These are phyloP conservation scores for Blepharisma japonicum DNA, from an alignment of 73 alveolate species.

Conservation along the genomic window DNA sequence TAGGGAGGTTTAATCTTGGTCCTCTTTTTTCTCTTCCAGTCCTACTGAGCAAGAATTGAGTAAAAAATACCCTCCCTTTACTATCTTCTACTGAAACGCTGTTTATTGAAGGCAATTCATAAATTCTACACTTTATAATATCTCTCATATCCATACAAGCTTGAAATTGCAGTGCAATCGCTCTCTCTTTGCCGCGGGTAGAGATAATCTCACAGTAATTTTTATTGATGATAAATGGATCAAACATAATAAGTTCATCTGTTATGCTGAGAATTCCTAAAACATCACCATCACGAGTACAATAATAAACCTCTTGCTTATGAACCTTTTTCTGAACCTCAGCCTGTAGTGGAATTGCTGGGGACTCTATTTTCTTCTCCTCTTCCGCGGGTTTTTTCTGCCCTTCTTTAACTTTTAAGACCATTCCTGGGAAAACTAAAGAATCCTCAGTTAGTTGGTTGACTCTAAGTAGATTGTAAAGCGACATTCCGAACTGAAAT, in stretches of 20 bases:
- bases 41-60: neutral
- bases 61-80: no score
- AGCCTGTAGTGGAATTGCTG: neutral
- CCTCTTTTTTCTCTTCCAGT: neutral
- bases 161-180: neutral
- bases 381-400: no score
- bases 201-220: neutral
- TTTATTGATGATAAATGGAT: neutral
- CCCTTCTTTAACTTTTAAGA: neutral
- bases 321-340: neutral
- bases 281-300: conserved; percentile 18
- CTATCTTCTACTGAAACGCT: no score
- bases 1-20: neutral
- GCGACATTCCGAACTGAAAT: neutral
- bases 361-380: no score
- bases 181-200: neutral
- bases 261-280: neutral
- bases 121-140: neutral
- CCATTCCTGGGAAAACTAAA: conserved; percentile 10
- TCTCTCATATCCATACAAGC: neutral
- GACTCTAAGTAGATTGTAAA: neutral
- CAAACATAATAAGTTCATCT: neutral
- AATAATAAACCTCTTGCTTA: neutral
- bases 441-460: conserved; percentile 19
- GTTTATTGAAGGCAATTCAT: no score